These are phyloP conservation scores for Sugiyamaella floridensis DNA, from an alignment of 805 yeast genomes.

Conservation along the genomic window DNA sequence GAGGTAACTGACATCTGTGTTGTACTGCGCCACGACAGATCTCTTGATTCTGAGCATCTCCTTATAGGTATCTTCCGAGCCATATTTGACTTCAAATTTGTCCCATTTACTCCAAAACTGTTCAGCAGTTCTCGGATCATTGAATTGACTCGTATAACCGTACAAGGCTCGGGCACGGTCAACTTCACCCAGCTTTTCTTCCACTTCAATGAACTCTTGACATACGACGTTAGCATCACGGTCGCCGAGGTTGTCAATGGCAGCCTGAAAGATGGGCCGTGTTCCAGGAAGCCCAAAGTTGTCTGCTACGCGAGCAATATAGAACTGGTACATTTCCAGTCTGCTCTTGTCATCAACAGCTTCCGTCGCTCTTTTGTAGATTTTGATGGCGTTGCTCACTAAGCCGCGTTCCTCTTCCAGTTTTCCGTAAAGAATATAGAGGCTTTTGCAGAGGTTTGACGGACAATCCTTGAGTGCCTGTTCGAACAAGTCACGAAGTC, in stretches of 20 bases:
- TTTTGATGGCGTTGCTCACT: constrained; percentile 41
- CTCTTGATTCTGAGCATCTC: constrained; percentile 63
- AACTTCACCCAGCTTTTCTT: constrained; percentile 44
- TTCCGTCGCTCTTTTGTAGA: constrained; percentile 39
- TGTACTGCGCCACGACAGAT: constrained; percentile 23
- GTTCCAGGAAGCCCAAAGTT: constrained; percentile 38
- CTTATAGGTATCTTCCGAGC: constrained; percentile 64
- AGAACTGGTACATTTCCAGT: constrained; percentile 38
- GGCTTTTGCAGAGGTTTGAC: constrained; percentile 37
- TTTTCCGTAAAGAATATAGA: constrained; percentile 50
- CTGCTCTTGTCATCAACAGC: constrained; percentile 28
- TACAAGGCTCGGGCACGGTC: constrained; percentile 58
- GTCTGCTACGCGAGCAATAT: constrained; percentile 37
- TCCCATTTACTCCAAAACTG: constrained; percentile 66
- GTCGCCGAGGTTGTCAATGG: constrained; percentile 43
- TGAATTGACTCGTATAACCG: constrained; percentile 44
- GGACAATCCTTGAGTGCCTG: constrained; percentile 53
- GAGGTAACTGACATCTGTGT: constrained; percentile 10
- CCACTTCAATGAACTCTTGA: constrained; percentile 50
- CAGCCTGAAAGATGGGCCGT: constrained; percentile 46
- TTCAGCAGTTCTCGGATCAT: constrained; percentile 27
- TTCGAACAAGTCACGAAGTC: constrained; percentile 70
- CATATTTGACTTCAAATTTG: constrained; percentile 62
- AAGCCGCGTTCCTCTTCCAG: constrained; percentile 56
- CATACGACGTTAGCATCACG: constrained; percentile 39